Evolutionary conservation across 768 basidiomycete species (phyloP), one percentile per base, ranked within the genome.

Genomic region (Mycena latifolia): DNA sequence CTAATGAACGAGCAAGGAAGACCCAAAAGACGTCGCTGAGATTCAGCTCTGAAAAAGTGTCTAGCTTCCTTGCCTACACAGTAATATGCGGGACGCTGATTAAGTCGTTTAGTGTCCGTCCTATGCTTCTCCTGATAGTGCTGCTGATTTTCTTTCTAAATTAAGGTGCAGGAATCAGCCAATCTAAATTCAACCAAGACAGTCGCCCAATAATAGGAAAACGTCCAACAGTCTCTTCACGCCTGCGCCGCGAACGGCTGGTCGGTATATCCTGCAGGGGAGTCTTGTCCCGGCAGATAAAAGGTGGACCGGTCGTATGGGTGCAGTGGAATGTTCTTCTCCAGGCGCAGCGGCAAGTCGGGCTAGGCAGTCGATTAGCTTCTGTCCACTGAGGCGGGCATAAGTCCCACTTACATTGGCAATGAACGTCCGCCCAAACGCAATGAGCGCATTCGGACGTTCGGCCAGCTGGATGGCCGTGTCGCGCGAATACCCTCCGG

Each of bases 221-320:
- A 17, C 37, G 37, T n/a, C n/a, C n/a, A 33, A 33, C 5, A 33
- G 5, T 39, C 6, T 43, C 20, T 43, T 43, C 28, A 33, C 27
- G 24, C 28, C 43, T 29, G 29, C 39, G 33, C 51, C 48, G 69
- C 65, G 31, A 71, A 71, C 9, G 74, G 73, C 56, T 77, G 77
- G 69, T 80, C 77, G 12, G 64, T 78, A 55, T 79, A 78, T 9
- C 76, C 76, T 12, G 50, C 72, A 6, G 71, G 65, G 24, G 33
- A 66, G 6, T 39, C 55, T 22, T 69, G 71, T 24, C 72, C 72
- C 0, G 46, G 43, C 6, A 69, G 52, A 56, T 77, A 78, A 48
- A 78, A 77, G 22, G 77, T 77, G 6, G 71, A 56, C 2, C 72
- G 69, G 59, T 79, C 72, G 61, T 77, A 76, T 10, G 74, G 61